A percentile compares a stretch with the other conserved stretches of the same genome.
These are phyloP conservation scores for Paradendryphiella salina DNA, from an alignment of 2,329 filamentous ascomycete species.

Conservation along the genomic window DNA sequence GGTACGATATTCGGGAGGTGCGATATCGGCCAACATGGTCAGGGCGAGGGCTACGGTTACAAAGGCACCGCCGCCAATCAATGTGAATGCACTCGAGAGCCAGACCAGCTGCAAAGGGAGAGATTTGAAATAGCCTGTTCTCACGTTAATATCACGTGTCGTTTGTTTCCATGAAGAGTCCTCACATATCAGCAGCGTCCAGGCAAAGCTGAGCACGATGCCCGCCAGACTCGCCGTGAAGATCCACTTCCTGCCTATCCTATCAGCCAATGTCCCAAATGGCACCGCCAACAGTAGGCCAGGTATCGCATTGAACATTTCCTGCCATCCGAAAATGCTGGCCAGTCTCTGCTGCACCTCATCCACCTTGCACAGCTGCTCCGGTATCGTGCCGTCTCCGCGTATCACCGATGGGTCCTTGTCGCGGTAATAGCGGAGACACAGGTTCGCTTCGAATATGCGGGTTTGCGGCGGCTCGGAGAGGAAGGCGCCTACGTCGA, in stretches of 20 bases:
- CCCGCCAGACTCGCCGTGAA: constrained; percentile 51
- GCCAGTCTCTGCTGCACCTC: constrained; percentile 55
- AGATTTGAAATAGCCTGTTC: constrained; percentile 36
- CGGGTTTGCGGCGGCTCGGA: constrained; percentile 52
- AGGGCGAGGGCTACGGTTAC: constrained; percentile 54
- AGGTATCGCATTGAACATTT: constrained; percentile 52
- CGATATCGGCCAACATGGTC: constrained; percentile 58
- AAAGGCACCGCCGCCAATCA: constrained; percentile 54
- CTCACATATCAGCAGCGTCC: constrained; percentile 42
- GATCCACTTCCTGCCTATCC: constrained; percentile 52
- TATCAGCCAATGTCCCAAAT: constrained; percentile 55
- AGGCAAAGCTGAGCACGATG: constrained; percentile 41
- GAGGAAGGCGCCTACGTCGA: constrained; percentile 54
- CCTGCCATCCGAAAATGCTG: constrained; percentile 55
- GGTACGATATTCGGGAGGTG: constrained; percentile 50
- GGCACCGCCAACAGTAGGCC: constrained; percentile 55
- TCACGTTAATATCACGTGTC: constrained; percentile 7
- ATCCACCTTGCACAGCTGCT: constrained; percentile 56
- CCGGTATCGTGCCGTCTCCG: constrained; percentile 49
- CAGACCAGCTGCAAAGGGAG: constrained; percentile 55
- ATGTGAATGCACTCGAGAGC: constrained; percentile 52
- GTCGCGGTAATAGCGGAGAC: constrained; percentile 50
- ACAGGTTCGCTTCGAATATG: constrained; percentile 56
- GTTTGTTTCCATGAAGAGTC: background rate
- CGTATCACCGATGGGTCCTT: constrained; percentile 51